These are phyloP conservation scores for Aaosphaeria pasadenensis DNA, from an alignment of 2,329 filamentous ascomycete species.

Conservation along the genomic window DNA sequence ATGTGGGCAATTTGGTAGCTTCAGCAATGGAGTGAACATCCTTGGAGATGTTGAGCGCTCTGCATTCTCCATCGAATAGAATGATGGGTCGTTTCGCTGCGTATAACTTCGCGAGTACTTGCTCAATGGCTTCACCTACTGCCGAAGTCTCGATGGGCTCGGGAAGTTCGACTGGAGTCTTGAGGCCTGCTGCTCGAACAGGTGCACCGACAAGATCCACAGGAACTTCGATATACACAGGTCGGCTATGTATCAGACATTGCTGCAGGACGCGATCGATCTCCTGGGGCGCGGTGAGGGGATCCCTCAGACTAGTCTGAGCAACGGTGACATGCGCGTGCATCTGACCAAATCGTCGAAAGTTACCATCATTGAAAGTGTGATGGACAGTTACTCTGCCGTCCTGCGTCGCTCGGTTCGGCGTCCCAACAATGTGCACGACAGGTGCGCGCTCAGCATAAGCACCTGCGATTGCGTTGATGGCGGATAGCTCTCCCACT, in stretches of 20 bases:
- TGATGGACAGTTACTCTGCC: slow-evolving; percentile 4
- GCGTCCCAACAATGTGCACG: slow-evolving; percentile 47
- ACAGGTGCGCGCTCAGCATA: slow-evolving; percentile 48
- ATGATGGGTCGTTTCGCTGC: slow-evolving; percentile 4
- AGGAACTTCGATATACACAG: slow-evolving; percentile 4
- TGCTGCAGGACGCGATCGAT: slow-evolving; percentile 22
- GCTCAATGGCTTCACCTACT: not conserved
- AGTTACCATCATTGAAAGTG: not conserved
- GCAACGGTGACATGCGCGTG: slow-evolving; percentile 23
- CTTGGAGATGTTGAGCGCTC: not conserved
- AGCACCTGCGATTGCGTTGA: slow-evolving; percentile 48
- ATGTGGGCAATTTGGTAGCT: slow-evolving; percentile 10
- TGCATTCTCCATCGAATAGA: slow-evolving; percentile 11
- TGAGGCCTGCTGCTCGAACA: not conserved
- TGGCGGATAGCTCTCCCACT: slow-evolving; percentile 47
- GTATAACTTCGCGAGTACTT: not conserved
- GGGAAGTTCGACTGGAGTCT: slow-evolving; percentile 1
- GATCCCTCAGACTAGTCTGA: slow-evolving; percentile 11
- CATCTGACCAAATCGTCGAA: slow-evolving; percentile 13
- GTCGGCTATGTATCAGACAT: slow-evolving; percentile 8
- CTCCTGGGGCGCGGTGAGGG: slow-evolving; percentile 13
- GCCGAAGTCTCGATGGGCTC: not conserved
- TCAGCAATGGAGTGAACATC: slow-evolving; percentile 10
- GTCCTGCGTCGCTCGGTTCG: slow-evolving; percentile 20
- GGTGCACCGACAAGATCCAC: not conserved